Evolutionary conservation across 805 yeast genomes (phyloP).

Genomic region (Saccharomycopsis malanga): DNA sequence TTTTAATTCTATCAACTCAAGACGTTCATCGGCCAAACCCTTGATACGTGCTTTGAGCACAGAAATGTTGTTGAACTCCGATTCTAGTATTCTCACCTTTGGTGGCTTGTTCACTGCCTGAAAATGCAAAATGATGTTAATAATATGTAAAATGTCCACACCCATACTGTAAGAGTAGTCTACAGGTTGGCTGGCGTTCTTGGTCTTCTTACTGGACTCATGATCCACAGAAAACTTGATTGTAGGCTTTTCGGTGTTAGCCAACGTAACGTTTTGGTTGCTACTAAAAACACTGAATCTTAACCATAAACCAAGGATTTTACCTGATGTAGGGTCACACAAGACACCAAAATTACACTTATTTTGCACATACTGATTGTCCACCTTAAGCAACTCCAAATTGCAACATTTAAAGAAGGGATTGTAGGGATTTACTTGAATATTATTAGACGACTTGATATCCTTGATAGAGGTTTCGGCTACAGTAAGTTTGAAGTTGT

Average conservation of each 20-base stretch:
- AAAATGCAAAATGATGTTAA: constrained; percentile 22
- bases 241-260: constrained; percentile 19
- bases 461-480: constrained; percentile 22
- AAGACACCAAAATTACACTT: constrained; percentile 23
- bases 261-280: constrained; percentile 21
- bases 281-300: constrained; percentile 22
- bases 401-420: constrained; percentile 23
- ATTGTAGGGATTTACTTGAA: constrained; percentile 21
- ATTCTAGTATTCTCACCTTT: constrained; percentile 21
- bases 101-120: constrained; percentile 23
- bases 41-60: constrained; percentile 22
- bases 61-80: constrained; percentile 21
- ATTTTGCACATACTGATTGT: constrained; percentile 21
- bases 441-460: constrained; percentile 21
- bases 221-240: constrained; percentile 19
- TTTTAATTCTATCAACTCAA: constrained; percentile 21
- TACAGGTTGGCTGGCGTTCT: constrained; percentile 17
- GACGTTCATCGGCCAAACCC: constrained; percentile 21
- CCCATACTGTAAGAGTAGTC: constrained; percentile 23
- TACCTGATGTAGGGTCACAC: constrained; percentile 21
- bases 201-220: constrained; percentile 16
- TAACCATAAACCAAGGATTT: constrained; percentile 21
- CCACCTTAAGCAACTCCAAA: constrained; percentile 22
- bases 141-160: constrained; percentile 22
- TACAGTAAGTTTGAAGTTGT: constrained; percentile 22